These are phyloP conservation scores for Plasmodium fragile DNA, from an alignment of 169 alveolate species.

Conservation along the genomic window DNA sequence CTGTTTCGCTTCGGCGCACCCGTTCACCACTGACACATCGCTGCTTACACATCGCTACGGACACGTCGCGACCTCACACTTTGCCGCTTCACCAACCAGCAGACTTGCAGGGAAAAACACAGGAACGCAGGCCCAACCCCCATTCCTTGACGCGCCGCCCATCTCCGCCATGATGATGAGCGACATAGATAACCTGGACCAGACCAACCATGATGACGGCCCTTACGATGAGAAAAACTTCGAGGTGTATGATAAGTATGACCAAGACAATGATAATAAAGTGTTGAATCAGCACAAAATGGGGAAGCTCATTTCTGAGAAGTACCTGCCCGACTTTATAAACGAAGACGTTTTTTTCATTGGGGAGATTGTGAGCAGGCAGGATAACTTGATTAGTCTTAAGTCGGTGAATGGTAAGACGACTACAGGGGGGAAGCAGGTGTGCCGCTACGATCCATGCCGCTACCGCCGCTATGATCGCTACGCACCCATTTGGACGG, in stretches of 20 bases:
- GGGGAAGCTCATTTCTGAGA: conserved; percentile 56
- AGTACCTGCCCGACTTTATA: conserved; percentile 48
- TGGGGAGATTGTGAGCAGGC: conserved; percentile 36
- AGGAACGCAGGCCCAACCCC: background rate
- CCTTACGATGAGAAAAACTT: background rate
- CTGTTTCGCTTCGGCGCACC: background rate
- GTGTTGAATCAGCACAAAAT: background rate
- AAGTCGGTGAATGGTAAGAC: conserved; percentile 68
- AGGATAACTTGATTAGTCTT: conserved; percentile 11
- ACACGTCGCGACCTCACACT: background rate
- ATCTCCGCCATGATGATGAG: background rate
- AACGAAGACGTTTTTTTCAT: conserved; percentile 59
- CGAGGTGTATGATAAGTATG: background rate
- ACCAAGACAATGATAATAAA: conserved; percentile 1
- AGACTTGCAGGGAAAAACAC: background rate
- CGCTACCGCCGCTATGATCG: background rate
- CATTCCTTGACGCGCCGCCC: background rate
- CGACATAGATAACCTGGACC: background rate
- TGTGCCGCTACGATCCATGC: no score
- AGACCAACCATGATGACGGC: background rate
- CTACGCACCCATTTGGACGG: background rate
- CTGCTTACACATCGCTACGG: no score
- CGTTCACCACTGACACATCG: background rate
- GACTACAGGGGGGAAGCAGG: background rate
- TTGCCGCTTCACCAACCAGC: background rate